A percentile compares a stretch with the other conserved stretches of the same genome.
phyloP scores from a whole-genome alignment of 805 yeast species.

The Tetrapisispora arboricola region DNA sequence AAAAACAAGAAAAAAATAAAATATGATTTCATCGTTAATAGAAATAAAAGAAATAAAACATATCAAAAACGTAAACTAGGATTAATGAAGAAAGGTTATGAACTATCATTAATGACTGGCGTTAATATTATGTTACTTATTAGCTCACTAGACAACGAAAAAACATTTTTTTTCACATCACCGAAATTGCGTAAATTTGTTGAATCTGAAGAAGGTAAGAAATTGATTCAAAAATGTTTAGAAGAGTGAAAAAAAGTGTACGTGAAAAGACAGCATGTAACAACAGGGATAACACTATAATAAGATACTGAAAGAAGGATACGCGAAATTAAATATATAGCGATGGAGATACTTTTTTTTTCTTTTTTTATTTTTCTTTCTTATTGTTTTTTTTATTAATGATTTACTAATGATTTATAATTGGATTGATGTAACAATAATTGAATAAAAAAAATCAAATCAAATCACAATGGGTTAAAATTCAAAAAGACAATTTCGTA shows the following conservation, averaged over 20 bases:
- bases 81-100: slow-evolving; percentile 97
- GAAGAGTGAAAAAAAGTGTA: not conserved
- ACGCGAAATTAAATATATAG: too few species aligned
- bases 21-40: slow-evolving; percentile 88
- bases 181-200: slow-evolving; percentile 94
- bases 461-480: too few species aligned
- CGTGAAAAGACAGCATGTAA: too few species aligned
- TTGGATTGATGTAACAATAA: too few species aligned
- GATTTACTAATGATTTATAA: too few species aligned
- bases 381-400: too few species aligned
- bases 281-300: too few species aligned
- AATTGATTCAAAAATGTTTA: slow-evolving; percentile 40
- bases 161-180: slow-evolving; percentile 93
- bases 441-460: too few species aligned
- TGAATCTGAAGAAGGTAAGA: slow-evolving; percentile 89
- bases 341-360: too few species aligned
- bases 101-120: slow-evolving; percentile 87
- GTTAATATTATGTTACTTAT: slow-evolving; percentile 89
- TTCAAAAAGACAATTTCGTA: too few species aligned
- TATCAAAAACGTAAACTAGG: slow-evolving; percentile 96
- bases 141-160: slow-evolving; percentile 78
- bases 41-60: slow-evolving; percentile 93
- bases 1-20: slow-evolving; percentile 5
- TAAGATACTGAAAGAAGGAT: too few species aligned
- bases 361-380: too few species aligned